Conservation (phyloP, 2,329 filamentous ascomycete species). For the Pseudonectria foliicola region DNA sequence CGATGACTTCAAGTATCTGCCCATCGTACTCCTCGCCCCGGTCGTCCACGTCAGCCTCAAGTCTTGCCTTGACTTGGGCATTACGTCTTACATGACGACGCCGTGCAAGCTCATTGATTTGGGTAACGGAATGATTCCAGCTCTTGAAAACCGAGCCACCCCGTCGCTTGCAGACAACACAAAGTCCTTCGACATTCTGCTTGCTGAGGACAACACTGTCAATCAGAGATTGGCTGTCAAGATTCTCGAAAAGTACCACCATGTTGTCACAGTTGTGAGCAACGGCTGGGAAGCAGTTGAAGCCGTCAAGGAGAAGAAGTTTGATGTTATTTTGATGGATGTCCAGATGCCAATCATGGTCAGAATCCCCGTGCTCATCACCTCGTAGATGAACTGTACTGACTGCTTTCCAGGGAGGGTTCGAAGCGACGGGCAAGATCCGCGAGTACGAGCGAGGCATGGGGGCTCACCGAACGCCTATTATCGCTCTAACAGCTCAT, state of each 20-base stretch:
- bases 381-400: conserved; percentile 18
- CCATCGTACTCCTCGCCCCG: conserved; percentile 85
- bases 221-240: conserved; percentile 95
- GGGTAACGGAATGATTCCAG: conserved; percentile 92
- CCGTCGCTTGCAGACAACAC: conserved; percentile 89
- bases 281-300: conserved; percentile 93
- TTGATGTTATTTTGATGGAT: conserved; percentile 97
- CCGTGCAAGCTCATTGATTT: conserved; percentile 91
- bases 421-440: conserved; percentile 95
- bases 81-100: conserved; percentile 98
- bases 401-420: conserved; percentile 64
- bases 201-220: conserved; percentile 95
- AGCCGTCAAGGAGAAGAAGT: conserved; percentile 84
- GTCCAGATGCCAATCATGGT: conserved; percentile 99
- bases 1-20: conserved; percentile 96
- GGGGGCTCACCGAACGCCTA: conserved; percentile 76
- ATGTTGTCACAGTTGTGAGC: conserved; percentile 84
- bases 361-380: conserved; percentile 27
- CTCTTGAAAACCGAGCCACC: conserved; percentile 85
- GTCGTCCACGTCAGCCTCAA: conserved; percentile 87
- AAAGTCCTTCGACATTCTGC: conserved; percentile 87
- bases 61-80: conserved; percentile 87
- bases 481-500: conserved; percentile 94
- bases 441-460: conserved; percentile 85
- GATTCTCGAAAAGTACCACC: conserved; percentile 95